Evolutionary conservation across 139 green algal genomes (phyloP), one percentile per base, ranked within the genome.

Genomic region (Chlamydomonas schloesseri): DNA sequence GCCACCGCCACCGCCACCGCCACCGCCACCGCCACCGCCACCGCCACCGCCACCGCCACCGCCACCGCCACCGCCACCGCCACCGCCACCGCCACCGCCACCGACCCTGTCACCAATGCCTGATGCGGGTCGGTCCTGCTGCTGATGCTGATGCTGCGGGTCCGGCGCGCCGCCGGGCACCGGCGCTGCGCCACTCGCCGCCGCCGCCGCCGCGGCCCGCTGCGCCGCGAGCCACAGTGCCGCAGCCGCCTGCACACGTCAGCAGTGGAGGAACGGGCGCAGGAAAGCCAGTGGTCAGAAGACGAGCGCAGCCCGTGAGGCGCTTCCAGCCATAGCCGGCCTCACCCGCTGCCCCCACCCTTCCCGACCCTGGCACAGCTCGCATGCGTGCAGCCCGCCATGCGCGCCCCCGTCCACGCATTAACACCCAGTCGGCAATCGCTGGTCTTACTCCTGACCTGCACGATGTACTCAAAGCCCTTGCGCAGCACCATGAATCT

Each of bases 401-500:
- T 64, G 21, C 55, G 6, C 62, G 26, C 62, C 24, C 62, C n/a
- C n/a, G n/a, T n/a, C n/a, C n/a, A n/a, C n/a, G n/a, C n/a, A n/a
- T n/a, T n/a, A n/a, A n/a, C n/a, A n/a, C n/a, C n/a, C n/a, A n/a
- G n/a, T n/a, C n/a, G n/a, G n/a, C n/a, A n/a, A n/a, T n/a, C n/a
- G n/a, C n/a, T n/a, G n/a, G n/a, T n/a, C n/a, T n/a, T n/a, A 18
- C 1, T 11, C 33, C 77, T 13, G 42, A 74, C 77, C 77, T 84
- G 37, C 28, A 84, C 29, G 24, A 84, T 42, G 29, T 84, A 84
- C 28, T 84, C 77, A 17, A 84, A 84, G 29, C 77, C 77, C 62
- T 83, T 83, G 9, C 77, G 60, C 26, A 83, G 60, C 37, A 28
- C 77, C 77, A 73, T 84, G 42, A 84, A 74, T 0, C 77, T 42